Base-by-base conservation (phyloP, 2,329 filamentous ascomycete genomes). In the Basipetospora chlamydospora region DNA sequence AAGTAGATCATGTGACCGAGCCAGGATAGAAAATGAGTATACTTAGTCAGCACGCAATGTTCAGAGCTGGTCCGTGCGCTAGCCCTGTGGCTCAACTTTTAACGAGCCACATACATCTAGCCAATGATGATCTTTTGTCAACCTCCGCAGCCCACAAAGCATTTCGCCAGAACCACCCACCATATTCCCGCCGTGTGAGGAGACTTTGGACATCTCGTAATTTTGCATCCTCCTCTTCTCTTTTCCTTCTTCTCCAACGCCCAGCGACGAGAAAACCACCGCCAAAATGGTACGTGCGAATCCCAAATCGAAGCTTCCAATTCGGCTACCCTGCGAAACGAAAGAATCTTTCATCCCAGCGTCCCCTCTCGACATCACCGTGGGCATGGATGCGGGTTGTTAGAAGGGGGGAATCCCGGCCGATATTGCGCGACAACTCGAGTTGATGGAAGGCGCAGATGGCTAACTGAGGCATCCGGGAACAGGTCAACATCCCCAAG, bases 401-500 rank as follows among this genome's bases (percentile, higher is more conserved):
- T 25, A 15, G 13, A 34, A 29, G 16, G 30, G 31, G 28, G 38
- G 41, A 33, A 23, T 15, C 37, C 37, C 40, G 42, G 39, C 29
- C 43, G 43, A 45, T 42, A 38, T 39, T 41, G 43, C 49, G 44
- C 44, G 44, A 39, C 45, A 46, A 47, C 49, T 48, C 51, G 43
- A 56, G 47, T 48, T 49, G 53, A 51, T 47, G 8, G 17, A 33
- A 33, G 20, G 26, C 23, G 20, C 40, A 18, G 28, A 28, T 37
- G 28, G 49, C 51, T 56, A 51, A 59, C 54, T 47, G 39, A 44
- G 47, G 40, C 40, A n/a, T 40, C 40, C 10, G 35, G n/a, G 28
- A 20, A 30, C 25, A 37, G 87, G 86, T 94, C 74, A 94, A 94
- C 83, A 82, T 94, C 72, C 86, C 87, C 60, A 94, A 94, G 76